Evolutionary conservation across 1,284 basidiomycete genomes (phyloP).

Genomic region (Leccinum brunneo-olivaceum): DNA sequence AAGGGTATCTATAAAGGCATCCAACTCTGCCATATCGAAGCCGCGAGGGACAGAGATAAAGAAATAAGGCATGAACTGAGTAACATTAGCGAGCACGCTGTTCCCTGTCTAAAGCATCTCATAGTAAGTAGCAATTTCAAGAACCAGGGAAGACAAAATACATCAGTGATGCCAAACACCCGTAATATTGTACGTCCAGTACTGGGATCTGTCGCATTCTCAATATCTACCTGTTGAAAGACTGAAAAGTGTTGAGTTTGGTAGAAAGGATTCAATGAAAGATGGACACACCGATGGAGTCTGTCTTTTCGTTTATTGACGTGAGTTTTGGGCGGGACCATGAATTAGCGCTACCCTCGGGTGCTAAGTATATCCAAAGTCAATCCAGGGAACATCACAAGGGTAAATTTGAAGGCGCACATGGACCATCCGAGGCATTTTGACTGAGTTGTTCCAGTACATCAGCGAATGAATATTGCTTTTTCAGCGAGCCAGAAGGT

Average conservation of each 20-base stretch:
- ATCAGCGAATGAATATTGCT: conserved; percentile 50
- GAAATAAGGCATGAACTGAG: conserved; percentile 85
- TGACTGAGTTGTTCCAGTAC: conserved; percentile 72
- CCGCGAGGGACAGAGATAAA: conserved; percentile 83
- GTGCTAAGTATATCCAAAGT: conserved; percentile 33
- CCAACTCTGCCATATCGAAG: conserved; percentile 63
- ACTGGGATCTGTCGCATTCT: conserved; percentile 54
- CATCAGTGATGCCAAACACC: conserved; percentile 87
- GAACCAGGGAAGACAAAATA: background rate
- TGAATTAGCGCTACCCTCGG: conserved; percentile 67
- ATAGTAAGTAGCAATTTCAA: conserved; percentile 2
- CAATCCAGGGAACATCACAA: conserved; percentile 1
- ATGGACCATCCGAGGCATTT: conserved; percentile 43
- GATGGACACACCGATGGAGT: conserved; percentile 50
- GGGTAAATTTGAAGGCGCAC: conserved; percentile 25
- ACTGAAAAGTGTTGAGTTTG: conserved; percentile 36
- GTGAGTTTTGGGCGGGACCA: conserved; percentile 73
- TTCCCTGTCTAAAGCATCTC: conserved; percentile 57
- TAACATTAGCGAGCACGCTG: conserved; percentile 80
- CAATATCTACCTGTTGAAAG: conserved; percentile 93
- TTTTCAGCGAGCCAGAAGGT: conserved; percentile 19
- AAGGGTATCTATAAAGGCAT: conserved; percentile 60
- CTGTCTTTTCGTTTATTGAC: conserved; percentile 50
- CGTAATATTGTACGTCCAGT: conserved; percentile 52
- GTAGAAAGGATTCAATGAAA: background rate